Evolutionary conservation across 352 stramenopile genomes (phyloP), one percentile per base, ranked within the genome.

Genomic region (Globisporangium heterothallicum): DNA sequence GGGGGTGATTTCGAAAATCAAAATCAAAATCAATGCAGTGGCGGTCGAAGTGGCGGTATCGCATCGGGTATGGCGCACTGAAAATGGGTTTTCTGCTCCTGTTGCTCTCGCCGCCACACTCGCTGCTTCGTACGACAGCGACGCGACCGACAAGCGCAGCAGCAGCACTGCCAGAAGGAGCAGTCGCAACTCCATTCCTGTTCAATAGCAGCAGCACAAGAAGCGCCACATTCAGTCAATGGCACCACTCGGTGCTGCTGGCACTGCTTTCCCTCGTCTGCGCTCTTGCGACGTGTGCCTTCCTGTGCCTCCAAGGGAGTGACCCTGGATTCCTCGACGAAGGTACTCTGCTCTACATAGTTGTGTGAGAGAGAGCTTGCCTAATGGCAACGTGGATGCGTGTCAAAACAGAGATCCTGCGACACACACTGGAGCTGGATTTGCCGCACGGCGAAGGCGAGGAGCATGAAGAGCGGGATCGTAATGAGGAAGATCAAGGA

Each of bases 261-360:
- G 29, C 44, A 24, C 41, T 63, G 36, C 1, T 66, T 14, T 16
- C 12, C 1, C 40, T 42, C 18, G 43, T 42, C 42, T 29, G n/a
- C n/a, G n/a, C 42, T 14, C 32, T 48, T 30, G 47, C 56, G 18
- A 56, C 55, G 1, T 13, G 44, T 3, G 41, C 47, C 3, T 74
- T 71, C 46, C 61, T 63, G 14, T 35, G 44, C 6, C 30, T 80
- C 1, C 68, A 82, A 42, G 53, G 60, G 7, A 78, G 72, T 35
- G 63, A 82, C 36, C 72, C 68, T 10, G 72, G 63, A 1, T 75
- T 66, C 34, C 51, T 78, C 36, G 58, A 34, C n/a, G 59, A 80
- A 64, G 64, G 62, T 72, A 21, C 19, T n/a, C n/a, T n/a, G n/a
- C n/a, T n/a, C n/a, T n/a, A n/a, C n/a, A n/a, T n/a, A n/a, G n/a